Evolutionary conservation across 192 early-diverging fungal genomes (phyloP).

Genomic region (Glomus cerebriforme): DNA sequence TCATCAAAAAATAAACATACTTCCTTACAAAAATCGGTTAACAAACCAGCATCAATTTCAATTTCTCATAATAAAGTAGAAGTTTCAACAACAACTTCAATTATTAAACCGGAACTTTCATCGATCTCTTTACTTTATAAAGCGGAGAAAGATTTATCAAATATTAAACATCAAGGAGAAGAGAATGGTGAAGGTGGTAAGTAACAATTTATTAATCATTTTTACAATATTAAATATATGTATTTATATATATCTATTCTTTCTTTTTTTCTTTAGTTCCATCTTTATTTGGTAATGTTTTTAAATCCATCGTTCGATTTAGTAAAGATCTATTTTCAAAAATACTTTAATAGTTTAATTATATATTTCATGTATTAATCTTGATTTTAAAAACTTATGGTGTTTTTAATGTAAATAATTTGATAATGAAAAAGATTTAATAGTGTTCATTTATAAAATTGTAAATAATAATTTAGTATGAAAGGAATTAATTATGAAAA

Average conservation of each 20-base stretch:
- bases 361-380: no score
- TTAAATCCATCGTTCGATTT: not conserved
- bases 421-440: no score
- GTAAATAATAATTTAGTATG: no score
- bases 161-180: not conserved
- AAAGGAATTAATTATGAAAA: no score
- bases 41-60: not conserved
- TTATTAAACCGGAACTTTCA: not conserved
- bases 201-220: not conserved
- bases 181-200: not conserved
- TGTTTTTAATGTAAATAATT: not conserved
- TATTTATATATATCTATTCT: no score
- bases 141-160: not conserved
- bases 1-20: not conserved
- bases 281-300: not conserved
- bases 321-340: not conserved
- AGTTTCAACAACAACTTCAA: not conserved
- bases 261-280: not conserved
- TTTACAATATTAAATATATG: no score
- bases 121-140: no score
- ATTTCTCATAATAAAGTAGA: not conserved
- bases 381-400: not conserved
- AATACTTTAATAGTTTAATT: not conserved
- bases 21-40: not conserved
- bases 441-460: no score